Percentiles rank a stretch among this genome's conserved stretches.
Conservation (phyloP, 176 grass and related monocot species). For the barley (Hordeum vulgare) region DNA sequence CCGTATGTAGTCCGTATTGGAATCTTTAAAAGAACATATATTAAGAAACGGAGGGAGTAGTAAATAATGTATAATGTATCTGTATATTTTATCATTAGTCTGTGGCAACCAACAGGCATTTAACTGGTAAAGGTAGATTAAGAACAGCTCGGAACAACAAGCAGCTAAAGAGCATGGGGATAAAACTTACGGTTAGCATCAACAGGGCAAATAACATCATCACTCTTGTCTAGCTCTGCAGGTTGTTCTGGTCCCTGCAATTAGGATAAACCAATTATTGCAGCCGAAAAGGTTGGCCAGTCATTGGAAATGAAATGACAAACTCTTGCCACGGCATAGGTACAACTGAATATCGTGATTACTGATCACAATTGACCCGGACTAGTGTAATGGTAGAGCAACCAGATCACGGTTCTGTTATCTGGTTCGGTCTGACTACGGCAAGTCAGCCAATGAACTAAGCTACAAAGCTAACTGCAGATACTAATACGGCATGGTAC, state of each 20-base stretch:
- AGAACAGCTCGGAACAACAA: not conserved
- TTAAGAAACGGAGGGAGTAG: too few relatives aligned
- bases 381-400: not conserved
- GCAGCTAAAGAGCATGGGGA: not conserved
- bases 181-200: constrained; percentile 41
- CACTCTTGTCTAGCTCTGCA: constrained; percentile 77
- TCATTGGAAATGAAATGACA: not conserved
- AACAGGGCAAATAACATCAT: constrained; percentile 50
- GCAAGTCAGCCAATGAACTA: not conserved
- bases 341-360: not conserved
- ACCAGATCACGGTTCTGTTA: not conserved
- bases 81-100: too few relatives aligned
- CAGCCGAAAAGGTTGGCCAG: not conserved
- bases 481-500: not conserved
- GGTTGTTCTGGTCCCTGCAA: constrained; percentile 48
- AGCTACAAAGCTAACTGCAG: not conserved
- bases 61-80: too few relatives aligned
- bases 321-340: not conserved
- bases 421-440: too few relatives aligned
- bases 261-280: constrained; percentile 3
- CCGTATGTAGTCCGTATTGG: too few relatives aligned
- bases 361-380: not conserved
- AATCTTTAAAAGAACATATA: too few relatives aligned
- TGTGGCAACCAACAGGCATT: too few relatives aligned
- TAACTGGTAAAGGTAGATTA: not conserved